Conservation (phyloP, 305 asterid species). For the Andrographis paniculata region DNA sequence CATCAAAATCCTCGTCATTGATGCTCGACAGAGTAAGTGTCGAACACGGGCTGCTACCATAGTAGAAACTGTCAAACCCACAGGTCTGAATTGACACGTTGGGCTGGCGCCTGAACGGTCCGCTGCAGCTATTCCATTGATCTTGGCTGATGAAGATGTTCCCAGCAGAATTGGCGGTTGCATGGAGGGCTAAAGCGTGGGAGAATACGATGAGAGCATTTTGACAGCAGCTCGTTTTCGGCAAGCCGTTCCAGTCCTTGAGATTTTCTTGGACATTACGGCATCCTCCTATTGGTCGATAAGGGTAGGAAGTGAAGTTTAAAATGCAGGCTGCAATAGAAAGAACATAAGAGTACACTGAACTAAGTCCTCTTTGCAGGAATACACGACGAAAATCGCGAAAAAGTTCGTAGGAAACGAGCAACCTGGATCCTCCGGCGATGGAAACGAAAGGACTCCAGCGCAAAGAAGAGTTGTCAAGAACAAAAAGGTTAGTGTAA, state of each 20-base stretch:
- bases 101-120: conserved; percentile 33
- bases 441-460: conserved; percentile 12
- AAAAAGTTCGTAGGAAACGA: no score
- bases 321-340: conserved; percentile 53
- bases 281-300: conserved; percentile 62
- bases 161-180: conserved; percentile 18
- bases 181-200: conserved; percentile 42
- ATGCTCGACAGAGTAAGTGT: conserved; percentile 18
- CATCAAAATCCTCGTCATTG: conserved; percentile 7
- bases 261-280: conserved; percentile 19
- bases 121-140: conserved; percentile 38
- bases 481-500: conserved; percentile 4
- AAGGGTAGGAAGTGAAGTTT: conserved; percentile 39
- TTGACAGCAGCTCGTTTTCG: conserved; percentile 52
- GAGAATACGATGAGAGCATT: conserved; percentile 38
- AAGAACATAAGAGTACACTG: no score
- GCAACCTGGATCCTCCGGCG: conserved; percentile 19
- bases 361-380: no score
- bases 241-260: conserved; percentile 45
- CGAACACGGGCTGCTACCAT: conserved; percentile 37
- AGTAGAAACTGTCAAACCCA: conserved; percentile 33
- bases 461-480: conserved; percentile 13
- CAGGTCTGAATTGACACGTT: conserved; percentile 37
- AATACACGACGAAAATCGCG: no score
- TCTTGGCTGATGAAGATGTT: conserved; percentile 31